Percentiles rank a stretch among this genome's conserved stretches.
Evolutionary conservation across 306 rosid genomes (phyloP).

Genomic region (Malus sieversii): DNA sequence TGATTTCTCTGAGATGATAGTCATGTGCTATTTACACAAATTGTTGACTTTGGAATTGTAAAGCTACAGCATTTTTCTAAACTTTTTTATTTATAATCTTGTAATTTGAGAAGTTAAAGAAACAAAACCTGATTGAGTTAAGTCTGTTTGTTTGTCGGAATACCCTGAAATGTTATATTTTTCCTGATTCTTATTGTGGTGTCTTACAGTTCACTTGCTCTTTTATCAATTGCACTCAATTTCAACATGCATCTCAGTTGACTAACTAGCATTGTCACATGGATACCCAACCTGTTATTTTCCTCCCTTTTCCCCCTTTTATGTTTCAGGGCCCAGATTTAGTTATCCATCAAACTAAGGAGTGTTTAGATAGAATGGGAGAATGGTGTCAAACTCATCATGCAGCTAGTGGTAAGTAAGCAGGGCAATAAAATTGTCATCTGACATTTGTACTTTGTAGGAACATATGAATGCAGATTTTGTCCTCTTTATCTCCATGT

Average conservation of each 20-base stretch:
- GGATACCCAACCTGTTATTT: neutral
- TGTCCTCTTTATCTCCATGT: neutral
- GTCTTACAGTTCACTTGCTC: neutral
- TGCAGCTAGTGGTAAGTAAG: constrained; percentile 92
- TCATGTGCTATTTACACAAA: neutral
- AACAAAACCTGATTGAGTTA: neutral
- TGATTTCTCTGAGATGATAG: neutral
- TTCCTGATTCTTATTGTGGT: neutral
- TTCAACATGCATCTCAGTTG: neutral
- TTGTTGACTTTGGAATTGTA: neutral
- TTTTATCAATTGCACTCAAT: neutral
- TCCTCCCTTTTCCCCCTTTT: neutral
- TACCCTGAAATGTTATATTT: neutral
- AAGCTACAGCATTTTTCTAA: neutral
- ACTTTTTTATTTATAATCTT: neutral
- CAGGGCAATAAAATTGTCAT: constrained; percentile 11
- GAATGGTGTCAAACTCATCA: constrained; percentile 98
- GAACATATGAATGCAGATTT: neutral
- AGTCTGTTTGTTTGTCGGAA: neutral
- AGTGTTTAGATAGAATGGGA: constrained; percentile 83
- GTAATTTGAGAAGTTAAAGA: neutral
- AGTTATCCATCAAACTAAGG: constrained; percentile 81
- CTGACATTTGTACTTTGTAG: neutral
- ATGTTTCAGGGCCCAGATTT: constrained; percentile 84
- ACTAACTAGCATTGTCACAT: neutral